Conservation (phyloP, 164 flowering plant species). For the Tetrastigma voinierianum region DNA sequence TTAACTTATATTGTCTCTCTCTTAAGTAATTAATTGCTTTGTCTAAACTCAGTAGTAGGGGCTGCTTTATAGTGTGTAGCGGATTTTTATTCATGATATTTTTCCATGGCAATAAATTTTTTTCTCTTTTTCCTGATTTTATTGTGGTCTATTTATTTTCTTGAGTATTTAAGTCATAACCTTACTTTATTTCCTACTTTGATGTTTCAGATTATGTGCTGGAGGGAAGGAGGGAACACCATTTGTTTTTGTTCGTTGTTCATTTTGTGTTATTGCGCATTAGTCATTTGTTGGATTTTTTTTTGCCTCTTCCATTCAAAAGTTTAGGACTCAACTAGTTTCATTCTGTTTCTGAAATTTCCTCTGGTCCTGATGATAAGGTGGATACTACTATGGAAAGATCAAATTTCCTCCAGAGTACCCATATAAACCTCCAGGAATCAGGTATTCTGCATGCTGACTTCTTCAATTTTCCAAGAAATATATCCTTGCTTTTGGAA, state of each 20-base stretch:
- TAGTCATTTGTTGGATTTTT: not conserved
- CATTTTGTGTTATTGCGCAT: not conserved
- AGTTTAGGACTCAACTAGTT: not conserved
- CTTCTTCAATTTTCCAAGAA: not conserved
- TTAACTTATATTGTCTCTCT: not conserved
- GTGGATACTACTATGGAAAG: constrained; percentile 94
- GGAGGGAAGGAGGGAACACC: constrained; percentile 98
- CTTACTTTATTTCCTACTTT: not conserved
- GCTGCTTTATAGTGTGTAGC: not conserved
- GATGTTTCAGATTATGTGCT: constrained; percentile 80
- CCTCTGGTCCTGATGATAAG: constrained; percentile 27
- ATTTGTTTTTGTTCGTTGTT: constrained; percentile 31
- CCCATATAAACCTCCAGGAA: constrained; percentile 97
- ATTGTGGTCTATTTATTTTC: not conserved
- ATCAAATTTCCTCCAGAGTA: constrained; percentile 94
- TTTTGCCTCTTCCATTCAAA: not conserved
- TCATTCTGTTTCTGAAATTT: constrained; percentile 1
- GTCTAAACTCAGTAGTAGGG: not conserved
- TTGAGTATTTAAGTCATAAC: not conserved
- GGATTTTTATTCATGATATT: not conserved
- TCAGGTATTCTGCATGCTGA: constrained; percentile 45
- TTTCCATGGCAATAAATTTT: not conserved
- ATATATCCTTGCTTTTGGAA: not conserved
- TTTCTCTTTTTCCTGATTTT: not conserved
- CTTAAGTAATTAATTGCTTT: not conserved